Conservation (phyloP, 2,329 filamentous ascomycete species). For the Neonectria magnoliae region DNA sequence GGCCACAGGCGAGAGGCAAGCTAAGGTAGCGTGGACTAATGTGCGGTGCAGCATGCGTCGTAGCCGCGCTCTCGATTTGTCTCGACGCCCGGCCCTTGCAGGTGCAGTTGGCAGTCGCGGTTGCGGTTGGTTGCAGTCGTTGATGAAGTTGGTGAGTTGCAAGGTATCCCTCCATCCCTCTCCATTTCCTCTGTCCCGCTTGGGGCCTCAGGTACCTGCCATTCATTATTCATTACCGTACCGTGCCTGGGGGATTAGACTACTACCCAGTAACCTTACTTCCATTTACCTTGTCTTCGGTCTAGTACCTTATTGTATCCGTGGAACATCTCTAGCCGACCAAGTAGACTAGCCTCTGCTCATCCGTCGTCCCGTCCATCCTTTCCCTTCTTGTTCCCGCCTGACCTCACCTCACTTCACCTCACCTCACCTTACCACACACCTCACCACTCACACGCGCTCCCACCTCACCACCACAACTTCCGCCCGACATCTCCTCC, state of each 20-base stretch:
- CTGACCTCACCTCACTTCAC: constrained; percentile 35
- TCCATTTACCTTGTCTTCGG: background rate
- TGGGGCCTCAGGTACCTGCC: no score
- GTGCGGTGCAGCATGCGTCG: constrained; percentile 1
- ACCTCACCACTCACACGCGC: constrained; percentile 10
- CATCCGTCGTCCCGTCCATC: constrained; percentile 21
- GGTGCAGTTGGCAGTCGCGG: background rate
- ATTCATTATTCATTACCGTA: no score
- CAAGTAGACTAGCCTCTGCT: background rate
- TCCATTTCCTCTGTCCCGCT: no score
- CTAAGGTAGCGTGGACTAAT: background rate
- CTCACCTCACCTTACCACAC: constrained; percentile 19
- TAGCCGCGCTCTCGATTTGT: constrained; percentile 23
- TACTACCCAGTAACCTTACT: background rate
- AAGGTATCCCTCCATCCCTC: no score
- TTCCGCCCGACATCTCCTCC: background rate
- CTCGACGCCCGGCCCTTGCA: constrained; percentile 17
- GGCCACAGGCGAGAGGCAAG: background rate
- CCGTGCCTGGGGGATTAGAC: background rate
- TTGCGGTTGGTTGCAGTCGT: constrained; percentile 1
- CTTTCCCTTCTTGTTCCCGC: constrained; percentile 34
- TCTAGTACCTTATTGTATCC: background rate
- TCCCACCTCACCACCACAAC: background rate
- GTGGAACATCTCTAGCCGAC: no score
- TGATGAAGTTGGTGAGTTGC: no score